Evolutionary conservation across 495 filamentous ascomycete genomes (phyloP).

Genomic region (Aspergillus kassunensis): DNA sequence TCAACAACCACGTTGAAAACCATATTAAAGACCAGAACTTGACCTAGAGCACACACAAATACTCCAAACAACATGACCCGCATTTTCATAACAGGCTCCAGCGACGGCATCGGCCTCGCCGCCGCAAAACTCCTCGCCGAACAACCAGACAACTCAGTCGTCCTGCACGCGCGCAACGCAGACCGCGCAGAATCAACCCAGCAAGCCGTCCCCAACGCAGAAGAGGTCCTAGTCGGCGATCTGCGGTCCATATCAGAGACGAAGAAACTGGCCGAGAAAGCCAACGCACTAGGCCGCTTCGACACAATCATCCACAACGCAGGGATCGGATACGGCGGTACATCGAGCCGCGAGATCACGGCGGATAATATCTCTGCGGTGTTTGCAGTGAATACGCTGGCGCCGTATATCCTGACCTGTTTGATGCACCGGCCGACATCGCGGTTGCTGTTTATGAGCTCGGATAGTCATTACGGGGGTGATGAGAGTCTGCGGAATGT

Average conservation of each 20-base stretch:
- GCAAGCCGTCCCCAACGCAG: slow-evolving; percentile 44
- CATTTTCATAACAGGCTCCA: slow-evolving; percentile 55
- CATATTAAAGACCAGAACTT: too few relatives aligned
- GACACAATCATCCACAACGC: slow-evolving; percentile 59
- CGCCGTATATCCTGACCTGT: slow-evolving; percentile 54
- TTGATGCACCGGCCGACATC: slow-evolving; percentile 47
- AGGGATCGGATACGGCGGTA: slow-evolving; percentile 39
- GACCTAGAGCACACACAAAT: too few relatives aligned
- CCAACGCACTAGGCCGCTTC: slow-evolving; percentile 47
- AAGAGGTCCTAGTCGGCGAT: slow-evolving; percentile 48
- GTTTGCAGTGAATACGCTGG: slow-evolving; percentile 55
- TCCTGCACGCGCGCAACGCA: slow-evolving; percentile 53
- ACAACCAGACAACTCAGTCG: slow-evolving; percentile 51
- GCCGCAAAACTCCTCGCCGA: slow-evolving; percentile 47
- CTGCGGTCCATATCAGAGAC: slow-evolving; percentile 48
- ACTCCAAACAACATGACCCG: slow-evolving; percentile 42
- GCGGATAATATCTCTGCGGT: slow-evolving; percentile 47
- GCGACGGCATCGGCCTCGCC: slow-evolving; percentile 44
- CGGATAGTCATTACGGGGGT: slow-evolving; percentile 47
- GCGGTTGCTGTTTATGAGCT: slow-evolving; percentile 50
- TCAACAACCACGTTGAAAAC: too few relatives aligned
- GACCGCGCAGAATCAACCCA: slow-evolving; percentile 43
- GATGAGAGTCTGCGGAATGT: slow-evolving; percentile 39
- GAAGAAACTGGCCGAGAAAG: slow-evolving; percentile 48
- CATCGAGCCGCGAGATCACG: slow-evolving; percentile 28